These are phyloP conservation scores for Russula compacta DNA, from an alignment of 768 basidiomycete species.

Conservation along the genomic window DNA sequence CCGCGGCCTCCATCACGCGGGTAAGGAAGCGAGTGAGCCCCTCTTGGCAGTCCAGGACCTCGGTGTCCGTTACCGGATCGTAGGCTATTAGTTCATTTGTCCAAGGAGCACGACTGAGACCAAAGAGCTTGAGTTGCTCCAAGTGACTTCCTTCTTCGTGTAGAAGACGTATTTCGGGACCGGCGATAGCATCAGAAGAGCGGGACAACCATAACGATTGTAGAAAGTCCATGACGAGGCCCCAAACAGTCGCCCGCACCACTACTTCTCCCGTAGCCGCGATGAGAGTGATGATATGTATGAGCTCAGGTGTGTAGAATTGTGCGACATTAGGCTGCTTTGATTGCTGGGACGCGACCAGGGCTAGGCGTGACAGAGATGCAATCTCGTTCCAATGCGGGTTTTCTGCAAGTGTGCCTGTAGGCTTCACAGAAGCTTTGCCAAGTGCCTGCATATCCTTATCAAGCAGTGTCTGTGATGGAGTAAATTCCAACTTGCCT, in stretches of 20 bases:
- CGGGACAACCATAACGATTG: slow-evolving; percentile 62
- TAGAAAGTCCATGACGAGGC: slow-evolving; percentile 70
- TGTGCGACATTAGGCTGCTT: slow-evolving; percentile 57
- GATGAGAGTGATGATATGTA: slow-evolving; percentile 71
- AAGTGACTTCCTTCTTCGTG: slow-evolving; percentile 52
- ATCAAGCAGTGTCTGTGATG: neutral
- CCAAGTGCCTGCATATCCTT: slow-evolving; percentile 46
- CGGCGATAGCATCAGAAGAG: slow-evolving; percentile 45
- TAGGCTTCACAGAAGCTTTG: slow-evolving; percentile 57
- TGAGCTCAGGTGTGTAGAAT: slow-evolving; percentile 74
- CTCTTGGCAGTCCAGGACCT: slow-evolving; percentile 58
- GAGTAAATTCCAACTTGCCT: slow-evolving; percentile 35
- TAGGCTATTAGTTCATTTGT: slow-evolving; percentile 60
- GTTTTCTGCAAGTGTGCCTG: slow-evolving; percentile 58
- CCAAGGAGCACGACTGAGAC: slow-evolving; percentile 50
- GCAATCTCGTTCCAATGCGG: slow-evolving; percentile 76
- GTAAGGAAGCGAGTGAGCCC: slow-evolving; percentile 53
- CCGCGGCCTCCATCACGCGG: slow-evolving; percentile 51
- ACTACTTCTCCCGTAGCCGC: slow-evolving; percentile 64
- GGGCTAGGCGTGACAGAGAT: slow-evolving; percentile 64
- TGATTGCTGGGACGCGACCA: slow-evolving; percentile 61
- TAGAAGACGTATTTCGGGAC: slow-evolving; percentile 50
- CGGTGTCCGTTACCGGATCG: slow-evolving; percentile 45
- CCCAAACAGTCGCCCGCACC: slow-evolving; percentile 75
- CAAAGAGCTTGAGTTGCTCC: slow-evolving; percentile 60